These are phyloP conservation scores for Cicer judaicum DNA, from an alignment of 306 rosid genomes.

Conservation along the genomic window DNA sequence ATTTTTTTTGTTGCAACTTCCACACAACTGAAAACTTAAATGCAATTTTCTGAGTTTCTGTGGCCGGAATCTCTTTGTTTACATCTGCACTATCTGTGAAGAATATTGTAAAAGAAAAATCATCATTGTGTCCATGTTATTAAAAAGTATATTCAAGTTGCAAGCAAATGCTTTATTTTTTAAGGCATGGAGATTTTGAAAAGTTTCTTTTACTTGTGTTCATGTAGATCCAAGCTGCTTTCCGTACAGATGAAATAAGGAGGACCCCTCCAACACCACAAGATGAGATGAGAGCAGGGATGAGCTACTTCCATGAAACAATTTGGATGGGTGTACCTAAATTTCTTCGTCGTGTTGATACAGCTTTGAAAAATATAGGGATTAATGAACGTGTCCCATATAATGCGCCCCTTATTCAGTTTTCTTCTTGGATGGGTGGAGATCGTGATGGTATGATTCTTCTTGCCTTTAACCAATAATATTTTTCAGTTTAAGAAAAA, in stretches of 20 bases:
- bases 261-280: conserved; percentile 97
- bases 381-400: conserved; percentile 86
- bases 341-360: conserved; percentile 90
- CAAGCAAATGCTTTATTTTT: background rate
- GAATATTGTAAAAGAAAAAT: background rate
- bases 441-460: conserved; percentile 86
- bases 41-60: background rate
- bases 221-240: conserved; percentile 92
- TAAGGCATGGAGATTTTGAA: background rate
- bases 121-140: background rate
- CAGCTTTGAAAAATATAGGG: conserved; percentile 90
- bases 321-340: conserved; percentile 85
- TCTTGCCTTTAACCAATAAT: conserved; percentile 24
- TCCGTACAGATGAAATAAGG: conserved; percentile 92
- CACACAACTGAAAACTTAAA: conserved; percentile 11
- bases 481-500: conserved; percentile 4
- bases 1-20: background rate
- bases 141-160: conserved; percentile 19
- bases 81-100: conserved; percentile 14
- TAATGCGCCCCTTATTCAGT: conserved; percentile 90
- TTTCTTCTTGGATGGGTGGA: conserved; percentile 56
- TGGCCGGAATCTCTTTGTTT: background rate
- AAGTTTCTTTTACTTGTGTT: conserved; percentile 4
- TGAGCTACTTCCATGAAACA: too few relatives aligned
- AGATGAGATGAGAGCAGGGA: conserved; percentile 70